phyloP scores from a whole-genome alignment of 2,329 filamentous ascomycete species.

The Monilinia laxa region DNA sequence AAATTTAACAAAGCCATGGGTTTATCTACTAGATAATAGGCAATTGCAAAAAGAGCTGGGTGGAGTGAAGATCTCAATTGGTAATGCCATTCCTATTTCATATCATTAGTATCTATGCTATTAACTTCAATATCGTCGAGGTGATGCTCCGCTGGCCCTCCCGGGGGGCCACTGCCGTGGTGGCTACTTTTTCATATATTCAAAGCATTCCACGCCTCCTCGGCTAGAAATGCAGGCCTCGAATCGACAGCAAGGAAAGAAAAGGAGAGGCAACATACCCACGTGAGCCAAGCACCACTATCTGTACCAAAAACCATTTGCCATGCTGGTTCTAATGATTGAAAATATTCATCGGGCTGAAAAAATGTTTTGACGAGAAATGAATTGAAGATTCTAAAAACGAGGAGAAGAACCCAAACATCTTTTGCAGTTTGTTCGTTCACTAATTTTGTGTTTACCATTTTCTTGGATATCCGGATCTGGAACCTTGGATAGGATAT shows the following conservation, averaged over 20 bases:
- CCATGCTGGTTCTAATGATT: slow-evolving; percentile 94
- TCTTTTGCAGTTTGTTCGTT: slow-evolving; percentile 37
- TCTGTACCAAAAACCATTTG: slow-evolving; percentile 73
- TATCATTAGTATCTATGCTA: slow-evolving; percentile 21
- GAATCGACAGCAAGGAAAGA: neutral
- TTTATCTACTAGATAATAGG: slow-evolving; percentile 64
- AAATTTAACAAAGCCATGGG: slow-evolving; percentile 56
- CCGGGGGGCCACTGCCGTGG: slow-evolving; percentile 15
- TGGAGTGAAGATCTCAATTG: slow-evolving; percentile 88
- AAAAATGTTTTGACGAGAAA: slow-evolving; percentile 85
- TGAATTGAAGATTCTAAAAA: slow-evolving; percentile 77
- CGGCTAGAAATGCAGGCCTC: neutral
- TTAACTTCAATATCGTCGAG: neutral
- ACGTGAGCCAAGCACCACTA: slow-evolving; percentile 90
- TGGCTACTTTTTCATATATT: neutral
- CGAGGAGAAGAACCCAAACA: slow-evolving; percentile 47
- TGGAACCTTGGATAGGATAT: neutral
- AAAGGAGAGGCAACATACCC: slow-evolving; percentile 59
- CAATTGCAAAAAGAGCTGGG: slow-evolving; percentile 77
- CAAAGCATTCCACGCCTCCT: neutral
- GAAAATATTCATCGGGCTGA: slow-evolving; percentile 97
- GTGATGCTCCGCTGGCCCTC: slow-evolving; percentile 16
- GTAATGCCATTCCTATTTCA: slow-evolving; percentile 80
- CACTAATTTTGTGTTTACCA: slow-evolving; percentile 33
- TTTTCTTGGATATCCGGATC: slow-evolving; percentile 27